phyloP scores from a whole-genome alignment of 2,329 filamentous ascomycete genomes.

The Epichloe scottii region DNA sequence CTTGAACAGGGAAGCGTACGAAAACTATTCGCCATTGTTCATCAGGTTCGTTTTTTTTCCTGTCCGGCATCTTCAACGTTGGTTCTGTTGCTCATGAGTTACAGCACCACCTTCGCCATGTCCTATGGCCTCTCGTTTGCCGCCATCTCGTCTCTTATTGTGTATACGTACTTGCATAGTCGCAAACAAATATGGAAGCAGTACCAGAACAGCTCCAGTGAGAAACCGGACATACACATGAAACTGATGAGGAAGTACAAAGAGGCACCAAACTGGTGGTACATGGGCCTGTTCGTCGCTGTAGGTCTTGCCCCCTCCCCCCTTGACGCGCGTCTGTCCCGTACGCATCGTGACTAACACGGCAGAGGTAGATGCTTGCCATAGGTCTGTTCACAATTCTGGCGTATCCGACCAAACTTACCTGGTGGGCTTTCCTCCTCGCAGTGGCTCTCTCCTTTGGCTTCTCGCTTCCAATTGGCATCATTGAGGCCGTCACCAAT shows the following conservation, averaged over 20 bases:
- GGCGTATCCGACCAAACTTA: conserved; percentile 52
- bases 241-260: conserved; percentile 50
- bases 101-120: conserved; percentile 57
- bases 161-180: conserved; percentile 56
- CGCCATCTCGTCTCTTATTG: conserved; percentile 54
- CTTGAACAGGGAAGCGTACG: conserved; percentile 50
- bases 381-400: conserved; percentile 43
- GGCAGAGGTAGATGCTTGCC: conserved; percentile 32
- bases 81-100: neutral
- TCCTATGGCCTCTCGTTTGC: conserved; percentile 63
- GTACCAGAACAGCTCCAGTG: conserved; percentile 43
- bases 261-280: conserved; percentile 54
- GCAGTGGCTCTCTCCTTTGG: conserved; percentile 50
- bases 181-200: conserved; percentile 53
- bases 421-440: conserved; percentile 62
- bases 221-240: conserved; percentile 53
- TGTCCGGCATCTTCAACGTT: neutral
- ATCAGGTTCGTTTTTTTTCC: conserved; percentile 29
- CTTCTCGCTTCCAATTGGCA: conserved; percentile 55
- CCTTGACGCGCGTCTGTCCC: neutral
- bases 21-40: conserved; percentile 55
- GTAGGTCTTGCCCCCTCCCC: conserved; percentile 24
- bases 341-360: neutral
- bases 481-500: conserved; percentile 58
- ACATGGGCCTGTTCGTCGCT: conserved; percentile 41